phyloP scores from a whole-genome alignment of 73 alveolate species.

The Paramecium octaurelia region DNA sequence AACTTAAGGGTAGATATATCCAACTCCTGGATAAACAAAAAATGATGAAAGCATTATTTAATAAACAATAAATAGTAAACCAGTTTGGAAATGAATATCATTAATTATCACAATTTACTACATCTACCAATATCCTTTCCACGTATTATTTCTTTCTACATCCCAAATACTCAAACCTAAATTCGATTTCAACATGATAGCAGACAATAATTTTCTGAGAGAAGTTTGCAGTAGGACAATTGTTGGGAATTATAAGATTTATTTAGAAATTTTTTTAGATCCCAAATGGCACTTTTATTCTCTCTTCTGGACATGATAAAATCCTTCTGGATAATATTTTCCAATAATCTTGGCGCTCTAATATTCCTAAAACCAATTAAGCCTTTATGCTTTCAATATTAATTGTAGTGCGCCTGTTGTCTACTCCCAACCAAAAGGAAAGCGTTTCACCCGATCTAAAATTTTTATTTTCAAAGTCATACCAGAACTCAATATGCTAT shows the following conservation, averaged over 20 bases:
- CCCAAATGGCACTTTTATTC: neutral
- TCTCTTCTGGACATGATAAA: neutral
- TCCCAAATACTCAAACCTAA: neutral
- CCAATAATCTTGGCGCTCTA: neutral
- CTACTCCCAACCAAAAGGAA: neutral
- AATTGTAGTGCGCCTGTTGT: neutral
- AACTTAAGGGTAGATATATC: slow-evolving; percentile 34
- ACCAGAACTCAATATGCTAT: neutral
- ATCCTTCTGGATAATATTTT: neutral
- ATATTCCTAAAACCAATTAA: neutral
- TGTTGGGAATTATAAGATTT: neutral
- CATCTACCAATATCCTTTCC: neutral
- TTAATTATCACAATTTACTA: neutral
- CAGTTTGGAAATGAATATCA: slow-evolving; percentile 43
- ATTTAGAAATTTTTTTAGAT: neutral
- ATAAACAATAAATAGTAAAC: slow-evolving; percentile 23
- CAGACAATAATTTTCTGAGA: neutral
- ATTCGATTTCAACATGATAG: neutral
- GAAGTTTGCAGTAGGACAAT: neutral
- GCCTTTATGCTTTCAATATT: neutral
- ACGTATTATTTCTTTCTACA: neutral
- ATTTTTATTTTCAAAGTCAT: neutral
- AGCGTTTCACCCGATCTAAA: neutral
- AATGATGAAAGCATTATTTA: neutral
- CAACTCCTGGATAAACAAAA: slow-evolving; percentile 24